Conservation (phyloP, 2,329 filamentous ascomycete species). For the Epichloe amarillans region DNA sequence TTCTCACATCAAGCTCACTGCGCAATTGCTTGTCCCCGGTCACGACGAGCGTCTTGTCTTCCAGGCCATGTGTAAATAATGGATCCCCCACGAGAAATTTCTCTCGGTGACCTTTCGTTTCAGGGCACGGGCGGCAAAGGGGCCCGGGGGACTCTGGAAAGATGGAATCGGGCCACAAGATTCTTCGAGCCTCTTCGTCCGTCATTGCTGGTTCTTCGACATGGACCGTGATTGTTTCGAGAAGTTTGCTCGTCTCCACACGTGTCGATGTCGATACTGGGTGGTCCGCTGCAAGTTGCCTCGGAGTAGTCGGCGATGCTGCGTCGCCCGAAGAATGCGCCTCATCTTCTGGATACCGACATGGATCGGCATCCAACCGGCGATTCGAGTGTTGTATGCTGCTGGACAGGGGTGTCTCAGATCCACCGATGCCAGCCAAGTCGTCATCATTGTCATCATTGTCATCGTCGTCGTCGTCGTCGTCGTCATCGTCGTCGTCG, state of each 20-base stretch:
- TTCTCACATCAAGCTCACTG: slow-evolving; percentile 18
- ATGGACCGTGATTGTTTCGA: not conserved
- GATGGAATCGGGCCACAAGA: slow-evolving; percentile 24
- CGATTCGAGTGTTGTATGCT: not conserved
- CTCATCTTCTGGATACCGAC: slow-evolving; percentile 1
- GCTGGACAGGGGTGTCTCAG: not conserved
- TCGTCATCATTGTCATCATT: slow-evolving; percentile 14
- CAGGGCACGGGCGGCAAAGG: slow-evolving; percentile 4
- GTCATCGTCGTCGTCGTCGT: not conserved
- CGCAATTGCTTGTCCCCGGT: slow-evolving; percentile 22
- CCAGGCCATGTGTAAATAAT: slow-evolving; percentile 16
- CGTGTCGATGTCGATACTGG: not conserved
- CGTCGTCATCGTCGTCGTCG: slow-evolving; percentile 14
- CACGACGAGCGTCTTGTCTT: slow-evolving; percentile 26
- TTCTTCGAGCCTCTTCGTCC: slow-evolving; percentile 25
- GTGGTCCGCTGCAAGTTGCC: slow-evolving; percentile 3
- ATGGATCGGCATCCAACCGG: not conserved
- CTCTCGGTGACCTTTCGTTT: slow-evolving; percentile 20
- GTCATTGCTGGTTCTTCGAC: slow-evolving; percentile 22
- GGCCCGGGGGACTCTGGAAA: slow-evolving; percentile 6
- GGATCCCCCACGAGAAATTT: slow-evolving; percentile 27
- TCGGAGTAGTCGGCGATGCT: slow-evolving; percentile 6
- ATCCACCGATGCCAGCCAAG: not conserved
- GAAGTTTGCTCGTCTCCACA: slow-evolving; percentile 1
- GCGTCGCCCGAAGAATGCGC: not conserved